Conservation (phyloP, 1,139 yeast genomes). For the Sugiyamaella japonica region DNA sequence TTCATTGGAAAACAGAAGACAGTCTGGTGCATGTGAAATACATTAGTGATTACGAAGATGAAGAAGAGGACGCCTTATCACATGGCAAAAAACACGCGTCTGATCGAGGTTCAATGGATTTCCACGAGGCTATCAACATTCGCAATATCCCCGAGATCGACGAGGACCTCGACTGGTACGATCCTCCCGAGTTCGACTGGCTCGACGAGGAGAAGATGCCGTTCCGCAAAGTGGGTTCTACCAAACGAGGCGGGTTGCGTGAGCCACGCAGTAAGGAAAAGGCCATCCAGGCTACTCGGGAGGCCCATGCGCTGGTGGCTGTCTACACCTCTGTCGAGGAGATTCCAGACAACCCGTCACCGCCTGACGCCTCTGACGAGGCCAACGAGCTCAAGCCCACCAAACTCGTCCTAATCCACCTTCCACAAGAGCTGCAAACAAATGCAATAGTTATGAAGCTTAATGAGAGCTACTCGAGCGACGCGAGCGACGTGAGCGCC, state of each 20-base stretch:
- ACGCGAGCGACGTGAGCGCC: too few relatives aligned
- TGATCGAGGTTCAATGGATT: constrained; percentile 35
- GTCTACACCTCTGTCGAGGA: constrained; percentile 32
- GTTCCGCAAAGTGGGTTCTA: constrained; percentile 28
- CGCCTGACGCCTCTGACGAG: constrained; percentile 28
- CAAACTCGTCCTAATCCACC: constrained; percentile 21
- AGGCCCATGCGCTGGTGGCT: constrained; percentile 33
- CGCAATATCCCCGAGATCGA: constrained; percentile 30
- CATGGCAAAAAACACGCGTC: constrained; percentile 26
- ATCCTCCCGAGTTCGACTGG: constrained; percentile 36
- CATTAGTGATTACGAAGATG: constrained; percentile 46
- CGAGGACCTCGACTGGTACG: constrained; percentile 37
- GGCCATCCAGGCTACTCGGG: constrained; percentile 33
- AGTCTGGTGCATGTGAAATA: constrained; percentile 45
- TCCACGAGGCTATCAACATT: constrained; percentile 37
- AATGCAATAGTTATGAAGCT: constrained; percentile 20
- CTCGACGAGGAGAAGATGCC: constrained; percentile 16
- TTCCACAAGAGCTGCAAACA: constrained; percentile 20
- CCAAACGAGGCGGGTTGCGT: constrained; percentile 37
- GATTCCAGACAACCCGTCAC: constrained; percentile 37
- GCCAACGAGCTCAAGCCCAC: constrained; percentile 5
- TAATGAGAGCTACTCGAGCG: too few relatives aligned
- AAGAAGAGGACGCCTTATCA: constrained; percentile 10
- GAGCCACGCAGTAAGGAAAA: constrained; percentile 35
- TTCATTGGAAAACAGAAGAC: constrained; percentile 40